phyloP scores from a whole-genome alignment of 306 rosid species.

The Prunus campanulata region DNA sequence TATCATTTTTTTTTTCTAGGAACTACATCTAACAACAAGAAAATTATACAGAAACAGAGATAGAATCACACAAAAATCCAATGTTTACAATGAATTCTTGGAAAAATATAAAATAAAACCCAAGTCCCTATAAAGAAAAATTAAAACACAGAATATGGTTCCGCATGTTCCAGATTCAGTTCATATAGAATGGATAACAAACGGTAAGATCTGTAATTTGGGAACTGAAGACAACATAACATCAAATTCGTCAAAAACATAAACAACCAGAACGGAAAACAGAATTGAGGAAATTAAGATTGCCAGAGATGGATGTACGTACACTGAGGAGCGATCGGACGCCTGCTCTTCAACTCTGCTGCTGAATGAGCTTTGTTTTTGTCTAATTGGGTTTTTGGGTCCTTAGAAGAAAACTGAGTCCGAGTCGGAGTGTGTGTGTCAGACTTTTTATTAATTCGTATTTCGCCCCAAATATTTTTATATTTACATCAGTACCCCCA shows the following conservation, averaged over 20 bases:
- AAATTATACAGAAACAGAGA: background rate
- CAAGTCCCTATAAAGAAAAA: background rate
- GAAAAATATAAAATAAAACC: background rate
- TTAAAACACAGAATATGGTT: background rate
- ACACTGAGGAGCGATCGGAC: conserved; percentile 5
- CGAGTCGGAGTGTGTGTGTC: background rate
- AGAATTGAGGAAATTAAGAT: background rate
- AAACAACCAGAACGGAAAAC: background rate
- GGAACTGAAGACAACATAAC: background rate
- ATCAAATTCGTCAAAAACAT: background rate
- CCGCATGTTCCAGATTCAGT: background rate
- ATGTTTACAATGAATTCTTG: background rate
- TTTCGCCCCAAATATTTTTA: background rate
- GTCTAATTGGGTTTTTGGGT: background rate
- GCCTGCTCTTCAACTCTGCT: background rate
- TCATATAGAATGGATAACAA: background rate
- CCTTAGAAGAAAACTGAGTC: background rate
- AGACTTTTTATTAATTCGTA: background rate
- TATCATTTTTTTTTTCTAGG: no score
- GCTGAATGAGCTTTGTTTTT: background rate
- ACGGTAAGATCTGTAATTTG: background rate
- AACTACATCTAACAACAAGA: background rate
- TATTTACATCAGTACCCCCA: background rate
- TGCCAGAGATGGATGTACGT: background rate
- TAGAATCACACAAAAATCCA: background rate